Evolutionary conservation across 1,284 basidiomycete species (phyloP).

Genomic region (Xanthoconium separans): DNA sequence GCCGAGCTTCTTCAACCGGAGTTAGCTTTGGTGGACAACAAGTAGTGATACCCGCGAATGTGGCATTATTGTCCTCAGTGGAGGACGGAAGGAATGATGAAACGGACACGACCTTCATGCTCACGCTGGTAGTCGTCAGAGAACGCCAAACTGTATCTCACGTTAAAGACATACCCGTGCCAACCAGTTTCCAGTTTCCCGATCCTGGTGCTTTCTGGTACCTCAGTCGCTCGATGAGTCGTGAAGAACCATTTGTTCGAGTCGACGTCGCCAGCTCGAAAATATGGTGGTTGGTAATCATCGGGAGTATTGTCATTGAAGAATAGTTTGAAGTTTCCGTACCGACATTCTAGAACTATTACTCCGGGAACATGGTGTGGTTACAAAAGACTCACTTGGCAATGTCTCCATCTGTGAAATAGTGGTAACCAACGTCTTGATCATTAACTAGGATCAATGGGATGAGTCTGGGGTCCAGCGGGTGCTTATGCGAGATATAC

Average conservation of each 20-base stretch:
- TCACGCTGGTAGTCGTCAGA: slow-evolving; percentile 46
- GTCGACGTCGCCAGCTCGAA: slow-evolving; percentile 62
- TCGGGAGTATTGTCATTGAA: slow-evolving; percentile 73
- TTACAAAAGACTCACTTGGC: slow-evolving; percentile 51
- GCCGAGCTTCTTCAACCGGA: slow-evolving; percentile 52
- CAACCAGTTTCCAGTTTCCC: slow-evolving; percentile 68
- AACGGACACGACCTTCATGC: slow-evolving; percentile 68
- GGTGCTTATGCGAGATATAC: slow-evolving; percentile 32
- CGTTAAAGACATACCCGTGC: slow-evolving; percentile 53
- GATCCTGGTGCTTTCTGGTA: slow-evolving; percentile 67
- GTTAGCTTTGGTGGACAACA: slow-evolving; percentile 43
- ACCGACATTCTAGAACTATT: slow-evolving; percentile 59
- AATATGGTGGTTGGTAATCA: slow-evolving; percentile 77
- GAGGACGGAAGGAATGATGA: slow-evolving; percentile 68
- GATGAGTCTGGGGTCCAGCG: slow-evolving; percentile 1
- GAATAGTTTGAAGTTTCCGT: slow-evolving; percentile 80
- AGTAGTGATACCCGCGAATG: slow-evolving; percentile 52
- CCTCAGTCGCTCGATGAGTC: slow-evolving; percentile 65
- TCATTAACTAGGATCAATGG: slow-evolving; percentile 45
- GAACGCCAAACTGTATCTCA: not conserved
- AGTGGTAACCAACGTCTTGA: slow-evolving; percentile 72
- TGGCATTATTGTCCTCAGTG: slow-evolving; percentile 55
- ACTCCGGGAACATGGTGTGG: not conserved
- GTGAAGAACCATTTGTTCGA: slow-evolving; percentile 76
- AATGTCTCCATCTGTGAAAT: slow-evolving; percentile 76